Evolutionary conservation across 305 asterid genomes (phyloP).

Genomic region (Rubia tinctorum): DNA sequence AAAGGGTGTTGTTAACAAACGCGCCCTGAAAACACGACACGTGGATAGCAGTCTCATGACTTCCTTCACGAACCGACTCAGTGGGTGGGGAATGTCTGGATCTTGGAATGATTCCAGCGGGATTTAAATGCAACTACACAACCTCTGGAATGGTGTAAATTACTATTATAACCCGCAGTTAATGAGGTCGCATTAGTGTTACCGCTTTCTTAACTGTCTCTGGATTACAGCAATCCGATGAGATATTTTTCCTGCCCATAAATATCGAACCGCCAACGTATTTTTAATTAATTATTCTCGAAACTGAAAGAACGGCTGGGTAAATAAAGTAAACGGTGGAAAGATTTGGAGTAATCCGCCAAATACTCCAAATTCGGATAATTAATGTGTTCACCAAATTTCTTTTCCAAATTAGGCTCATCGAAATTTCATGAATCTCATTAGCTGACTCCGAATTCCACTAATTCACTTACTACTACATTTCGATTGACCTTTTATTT

Average conservation of each 20-base stretch:
- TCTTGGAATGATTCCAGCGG: too few species aligned
- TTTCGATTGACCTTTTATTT: too few species aligned
- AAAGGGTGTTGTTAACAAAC: neutral
- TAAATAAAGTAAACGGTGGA: too few species aligned
- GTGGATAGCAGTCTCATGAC: neutral
- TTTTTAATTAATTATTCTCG: too few species aligned
- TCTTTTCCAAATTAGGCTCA: neutral
- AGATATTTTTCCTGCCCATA: neutral
- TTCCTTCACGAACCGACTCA: constrained; percentile 12
- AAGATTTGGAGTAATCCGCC: neutral
- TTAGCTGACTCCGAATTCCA: too few species aligned
- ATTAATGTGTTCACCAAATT: neutral
- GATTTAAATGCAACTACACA: neutral
- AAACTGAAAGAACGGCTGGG: too few species aligned
- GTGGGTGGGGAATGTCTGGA: neutral
- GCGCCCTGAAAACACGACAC: neutral
- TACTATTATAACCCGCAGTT: too few species aligned
- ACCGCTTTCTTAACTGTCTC: neutral
- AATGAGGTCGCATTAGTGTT: too few species aligned
- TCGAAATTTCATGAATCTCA: too few species aligned
- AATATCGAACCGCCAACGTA: too few species aligned
- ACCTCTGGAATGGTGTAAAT: too few species aligned
- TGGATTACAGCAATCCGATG: neutral
- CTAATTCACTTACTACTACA: too few species aligned
- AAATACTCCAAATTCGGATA: neutral